A percentile compares a stretch with the other conserved stretches of the same genome.
phyloP scores from a whole-genome alignment of 2,329 filamentous ascomycete species.

The Capronia epimyces region DNA sequence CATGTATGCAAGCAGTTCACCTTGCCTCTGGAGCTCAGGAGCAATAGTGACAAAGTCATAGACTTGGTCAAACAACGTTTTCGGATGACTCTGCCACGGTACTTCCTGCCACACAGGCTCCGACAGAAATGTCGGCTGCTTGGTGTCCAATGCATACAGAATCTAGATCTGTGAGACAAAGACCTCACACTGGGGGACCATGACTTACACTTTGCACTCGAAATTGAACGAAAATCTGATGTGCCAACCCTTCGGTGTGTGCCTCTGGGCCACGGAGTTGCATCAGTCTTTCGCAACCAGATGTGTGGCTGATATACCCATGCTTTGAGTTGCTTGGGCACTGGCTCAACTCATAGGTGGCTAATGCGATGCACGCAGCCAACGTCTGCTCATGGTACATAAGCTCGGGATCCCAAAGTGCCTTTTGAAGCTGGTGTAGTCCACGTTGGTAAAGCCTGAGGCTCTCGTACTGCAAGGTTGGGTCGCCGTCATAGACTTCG shows the following conservation, averaged over 20 bases:
- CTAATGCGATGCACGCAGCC: slow-evolving; percentile 35
- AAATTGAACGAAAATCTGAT: slow-evolving; percentile 34
- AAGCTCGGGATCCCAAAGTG: slow-evolving; percentile 31
- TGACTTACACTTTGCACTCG: slow-evolving; percentile 27
- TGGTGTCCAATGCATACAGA: slow-evolving; percentile 29
- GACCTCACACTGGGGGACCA: slow-evolving; percentile 8
- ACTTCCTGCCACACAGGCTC: slow-evolving; percentile 32
- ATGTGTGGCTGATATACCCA: slow-evolving; percentile 34
- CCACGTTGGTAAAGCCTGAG: slow-evolving; percentile 34
- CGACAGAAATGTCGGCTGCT: slow-evolving; percentile 30
- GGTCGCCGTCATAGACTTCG: slow-evolving; percentile 26
- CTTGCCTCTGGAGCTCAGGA: slow-evolving; percentile 29
- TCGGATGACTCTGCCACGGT: slow-evolving; percentile 31
- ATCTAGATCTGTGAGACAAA: slow-evolving; percentile 29
- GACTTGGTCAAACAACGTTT: slow-evolving; percentile 30
- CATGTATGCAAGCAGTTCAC: slow-evolving; percentile 18
- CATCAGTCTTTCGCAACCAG: slow-evolving; percentile 34
- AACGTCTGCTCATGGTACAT: slow-evolving; percentile 36
- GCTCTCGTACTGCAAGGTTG: slow-evolving; percentile 27
- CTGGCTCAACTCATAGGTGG: slow-evolving; percentile 35
- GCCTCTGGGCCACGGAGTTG: slow-evolving; percentile 33
- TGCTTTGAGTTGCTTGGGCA: slow-evolving; percentile 33
- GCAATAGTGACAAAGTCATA: slow-evolving; percentile 32
- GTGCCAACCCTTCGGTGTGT: slow-evolving; percentile 33
- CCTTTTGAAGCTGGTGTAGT: slow-evolving; percentile 35